These are phyloP conservation scores for Poterioochromonas sp. DNA, from an alignment of 352 stramenopile species.

Conservation along the genomic window DNA sequence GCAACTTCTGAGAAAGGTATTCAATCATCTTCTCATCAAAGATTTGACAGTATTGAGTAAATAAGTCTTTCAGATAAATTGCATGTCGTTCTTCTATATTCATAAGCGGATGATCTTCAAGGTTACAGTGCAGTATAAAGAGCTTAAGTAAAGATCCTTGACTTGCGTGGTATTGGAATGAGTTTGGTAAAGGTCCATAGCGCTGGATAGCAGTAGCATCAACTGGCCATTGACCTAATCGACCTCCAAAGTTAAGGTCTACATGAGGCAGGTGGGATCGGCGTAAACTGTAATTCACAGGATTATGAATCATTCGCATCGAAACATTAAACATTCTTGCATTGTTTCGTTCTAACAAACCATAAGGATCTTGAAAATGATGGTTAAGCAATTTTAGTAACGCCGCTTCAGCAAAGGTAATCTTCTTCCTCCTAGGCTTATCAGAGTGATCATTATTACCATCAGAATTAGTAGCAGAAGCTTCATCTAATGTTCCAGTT, in stretches of 20 bases:
- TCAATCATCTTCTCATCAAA: slow-evolving; percentile 13
- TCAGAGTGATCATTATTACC: neutral
- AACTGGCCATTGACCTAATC: neutral
- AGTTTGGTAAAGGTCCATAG: neutral
- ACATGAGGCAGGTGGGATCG: neutral
- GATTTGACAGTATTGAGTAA: neutral
- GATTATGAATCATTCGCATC: neutral
- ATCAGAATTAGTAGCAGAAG: neutral
- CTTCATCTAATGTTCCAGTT: neutral
- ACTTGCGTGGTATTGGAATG: neutral
- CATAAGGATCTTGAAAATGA: neutral
- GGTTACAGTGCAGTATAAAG: neutral
- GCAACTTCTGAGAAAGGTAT: neutral
- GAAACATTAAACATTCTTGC: neutral
- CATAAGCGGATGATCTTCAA: slow-evolving; percentile 23
- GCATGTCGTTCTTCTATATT: neutral
- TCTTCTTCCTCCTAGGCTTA: too few relatives aligned
- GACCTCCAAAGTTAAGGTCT: neutral
- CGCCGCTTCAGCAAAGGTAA: too few relatives aligned
- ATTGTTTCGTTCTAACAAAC: neutral
- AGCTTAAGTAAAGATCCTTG: neutral
- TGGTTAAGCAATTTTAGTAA: too few relatives aligned
- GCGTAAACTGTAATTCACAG: neutral
- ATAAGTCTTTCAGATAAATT: neutral
- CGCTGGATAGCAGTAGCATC: neutral